Evolutionary conservation across 352 stramenopile species (phyloP).

Genomic region (Phytophthora pini): DNA sequence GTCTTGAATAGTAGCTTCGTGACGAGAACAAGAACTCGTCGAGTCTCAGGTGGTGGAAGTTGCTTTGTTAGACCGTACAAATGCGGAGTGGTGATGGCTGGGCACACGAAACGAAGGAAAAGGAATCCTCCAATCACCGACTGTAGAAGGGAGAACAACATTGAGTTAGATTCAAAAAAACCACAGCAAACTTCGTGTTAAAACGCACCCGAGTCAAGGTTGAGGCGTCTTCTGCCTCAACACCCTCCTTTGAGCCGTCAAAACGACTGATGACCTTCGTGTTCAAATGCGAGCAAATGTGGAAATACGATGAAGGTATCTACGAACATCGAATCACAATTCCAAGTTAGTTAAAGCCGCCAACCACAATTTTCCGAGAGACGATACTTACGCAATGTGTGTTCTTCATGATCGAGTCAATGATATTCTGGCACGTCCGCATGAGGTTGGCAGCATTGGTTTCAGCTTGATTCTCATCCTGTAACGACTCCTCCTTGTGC

Average conservation of each 20-base stretch:
- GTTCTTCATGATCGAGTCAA: constrained; percentile 83
- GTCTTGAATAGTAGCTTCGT: constrained; percentile 92
- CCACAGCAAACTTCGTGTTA: background rate
- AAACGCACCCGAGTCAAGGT: constrained; percentile 60
- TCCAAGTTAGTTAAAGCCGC: background rate
- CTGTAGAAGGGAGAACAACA: constrained; percentile 32
- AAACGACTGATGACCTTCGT: constrained; percentile 77
- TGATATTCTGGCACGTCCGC: constrained; percentile 81
- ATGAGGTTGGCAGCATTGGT: constrained; percentile 83
- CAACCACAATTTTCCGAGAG: background rate
- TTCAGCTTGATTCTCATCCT: constrained; percentile 39
- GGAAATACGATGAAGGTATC: constrained; percentile 77
- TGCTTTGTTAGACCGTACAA: constrained; percentile 84
- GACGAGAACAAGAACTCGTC: constrained; percentile 86
- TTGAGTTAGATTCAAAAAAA: background rate
- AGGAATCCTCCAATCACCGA: constrained; percentile 89
- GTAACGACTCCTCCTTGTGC: constrained; percentile 55
- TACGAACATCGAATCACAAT: constrained; percentile 23
- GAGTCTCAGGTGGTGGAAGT: constrained; percentile 66
- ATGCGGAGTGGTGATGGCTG: constrained; percentile 87
- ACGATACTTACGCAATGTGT: constrained; percentile 40
- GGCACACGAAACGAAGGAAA: constrained; percentile 90
- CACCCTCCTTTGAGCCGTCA: constrained; percentile 61
- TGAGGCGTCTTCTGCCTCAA: constrained; percentile 62
- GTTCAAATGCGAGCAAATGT: constrained; percentile 82